Evolutionary conservation across 2,329 filamentous ascomycete genomes (phyloP), one percentile per base, ranked within the genome.

Genomic region (Aspergillus viridinutans): DNA sequence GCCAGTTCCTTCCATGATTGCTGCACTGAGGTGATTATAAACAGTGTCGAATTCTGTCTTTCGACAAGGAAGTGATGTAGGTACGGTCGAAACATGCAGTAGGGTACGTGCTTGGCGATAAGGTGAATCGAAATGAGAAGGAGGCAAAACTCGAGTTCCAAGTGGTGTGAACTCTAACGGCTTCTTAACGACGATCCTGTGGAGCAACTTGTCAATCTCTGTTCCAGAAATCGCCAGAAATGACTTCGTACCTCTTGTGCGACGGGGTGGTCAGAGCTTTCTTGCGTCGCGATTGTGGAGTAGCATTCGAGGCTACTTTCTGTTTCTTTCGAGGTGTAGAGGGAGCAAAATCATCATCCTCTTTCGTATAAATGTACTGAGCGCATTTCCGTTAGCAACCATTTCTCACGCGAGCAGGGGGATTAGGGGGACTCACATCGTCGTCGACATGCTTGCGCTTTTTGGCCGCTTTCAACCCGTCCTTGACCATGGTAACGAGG

Each of bases 121-220:
- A 0, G 94, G 94, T 0, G 94, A 85, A 47, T 91, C 84, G 55
- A 89, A 82, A 63, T 89, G 85, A 35, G 83, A 83, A 4, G 90
- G 89, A 1, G 90, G 90, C 3, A 99, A 82, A 21, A 89, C 83
- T 42, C 94, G 88, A 14, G 91, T 97, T 6, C 91, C 92, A n/a
- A 99, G 78, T 0, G 94, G 94, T 0, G 94, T 99, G 68, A 97
- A 97, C 69, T 97, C 92, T 38, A 99, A 83, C 4, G 90, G 89
- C 68, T 92, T 96, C 72, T 95, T 96, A 45, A 93, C 78, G 42
- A 90, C 76, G 42, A 91, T 86, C 59, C 81, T 80, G 54, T 57
- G 25, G 3, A 50, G 3, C 7, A 56, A 54, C 26, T 56, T 29
- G 47, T 67, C 56, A 63, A 53, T 26, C 0, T 58, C 50, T 21